These are phyloP conservation scores for Halophytophthora polymorphica DNA, from an alignment of 352 stramenopile genomes.

Conservation along the genomic window DNA sequence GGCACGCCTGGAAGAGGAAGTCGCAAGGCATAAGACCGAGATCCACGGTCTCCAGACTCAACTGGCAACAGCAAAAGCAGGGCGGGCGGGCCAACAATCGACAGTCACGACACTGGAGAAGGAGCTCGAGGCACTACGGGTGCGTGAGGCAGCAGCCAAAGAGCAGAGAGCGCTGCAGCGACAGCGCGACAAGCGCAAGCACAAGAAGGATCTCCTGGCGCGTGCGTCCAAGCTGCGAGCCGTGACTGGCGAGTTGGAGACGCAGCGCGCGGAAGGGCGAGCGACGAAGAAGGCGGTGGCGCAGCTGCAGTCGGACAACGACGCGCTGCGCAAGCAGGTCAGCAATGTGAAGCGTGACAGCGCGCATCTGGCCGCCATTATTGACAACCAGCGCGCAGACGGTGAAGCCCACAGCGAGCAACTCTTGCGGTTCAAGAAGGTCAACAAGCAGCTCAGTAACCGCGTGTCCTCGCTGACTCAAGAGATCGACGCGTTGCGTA, in stretches of 20 bases:
- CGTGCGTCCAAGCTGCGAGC: constrained; percentile 20
- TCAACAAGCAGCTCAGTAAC: constrained; percentile 18
- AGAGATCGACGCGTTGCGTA: constrained; percentile 22
- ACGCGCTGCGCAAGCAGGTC: constrained; percentile 40
- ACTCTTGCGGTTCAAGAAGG: constrained; percentile 17
- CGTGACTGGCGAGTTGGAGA: constrained; percentile 32
- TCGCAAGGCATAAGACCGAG: constrained; percentile 22
- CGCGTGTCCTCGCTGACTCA: constrained; percentile 6
- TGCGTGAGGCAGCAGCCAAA: constrained; percentile 9
- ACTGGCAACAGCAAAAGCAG: constrained; percentile 7
- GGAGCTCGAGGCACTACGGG: constrained; percentile 14
- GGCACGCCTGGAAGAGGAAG: constrained; percentile 40
- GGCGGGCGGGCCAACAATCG: constrained; percentile 4
- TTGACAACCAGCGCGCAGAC: constrained; percentile 38
- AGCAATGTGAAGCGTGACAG: constrained; percentile 31
- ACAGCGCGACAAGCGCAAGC: constrained; percentile 23
- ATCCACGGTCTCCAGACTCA: constrained; percentile 15
- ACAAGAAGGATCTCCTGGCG: constrained; percentile 25
- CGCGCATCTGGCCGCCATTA: constrained; percentile 34
- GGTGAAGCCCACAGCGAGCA: constrained; percentile 23
- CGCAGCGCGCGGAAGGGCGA: constrained; percentile 27
- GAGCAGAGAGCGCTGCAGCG: constrained; percentile 24
- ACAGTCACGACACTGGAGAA: constrained; percentile 15
- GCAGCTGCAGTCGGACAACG: constrained; percentile 27
- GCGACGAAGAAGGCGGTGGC: constrained; percentile 37